These are phyloP conservation scores for Neoascochyta sp. DNA, from an alignment of 2,329 filamentous ascomycete genomes.

Conservation along the genomic window DNA sequence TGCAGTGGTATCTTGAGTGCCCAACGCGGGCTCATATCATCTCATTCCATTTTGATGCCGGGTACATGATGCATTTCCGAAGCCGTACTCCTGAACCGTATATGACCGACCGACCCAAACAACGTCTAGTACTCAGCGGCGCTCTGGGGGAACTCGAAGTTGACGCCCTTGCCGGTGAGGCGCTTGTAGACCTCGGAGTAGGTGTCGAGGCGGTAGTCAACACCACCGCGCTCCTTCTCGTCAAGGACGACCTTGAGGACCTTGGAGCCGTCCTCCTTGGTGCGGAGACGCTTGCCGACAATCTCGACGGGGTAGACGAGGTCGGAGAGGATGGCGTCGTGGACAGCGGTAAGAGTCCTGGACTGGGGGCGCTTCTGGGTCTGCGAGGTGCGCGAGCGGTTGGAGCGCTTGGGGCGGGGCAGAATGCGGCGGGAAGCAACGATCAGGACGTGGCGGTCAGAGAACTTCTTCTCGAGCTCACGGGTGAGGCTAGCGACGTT, in stretches of 20 bases:
- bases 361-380: conserved; percentile 98
- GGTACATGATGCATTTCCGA: conserved; percentile 40
- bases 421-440: conserved; percentile 98
- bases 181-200: conserved; percentile 99
- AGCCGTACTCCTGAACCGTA: conserved; percentile 38
- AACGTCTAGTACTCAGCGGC: conserved; percentile 73
- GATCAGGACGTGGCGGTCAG: conserved; percentile 98
- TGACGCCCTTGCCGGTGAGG: conserved; percentile 91
- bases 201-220: conserved; percentile 99
- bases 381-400: conserved; percentile 91
- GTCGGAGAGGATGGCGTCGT: conserved; percentile 96
- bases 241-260: conserved; percentile 97
- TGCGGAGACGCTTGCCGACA: conserved; percentile 96
- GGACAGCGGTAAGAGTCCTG: conserved; percentile 95
- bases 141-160: conserved; percentile 97
- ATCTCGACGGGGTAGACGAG: conserved; percentile 99
- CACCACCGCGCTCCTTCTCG: conserved; percentile 99
- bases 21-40: conserved; percentile 33
- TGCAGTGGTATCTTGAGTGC: conserved; percentile 38
- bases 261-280: conserved; percentile 99
- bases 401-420: conserved; percentile 96
- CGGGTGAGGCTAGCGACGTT: conserved; percentile 73
- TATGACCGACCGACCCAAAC: conserved; percentile 23
- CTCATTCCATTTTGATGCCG: conserved; percentile 39
- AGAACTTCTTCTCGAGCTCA: conserved; percentile 99